Evolutionary conservation across 768 basidiomycete genomes (phyloP), one percentile per base, ranked within the genome.

Genomic region (Rhizopogon sp.): DNA sequence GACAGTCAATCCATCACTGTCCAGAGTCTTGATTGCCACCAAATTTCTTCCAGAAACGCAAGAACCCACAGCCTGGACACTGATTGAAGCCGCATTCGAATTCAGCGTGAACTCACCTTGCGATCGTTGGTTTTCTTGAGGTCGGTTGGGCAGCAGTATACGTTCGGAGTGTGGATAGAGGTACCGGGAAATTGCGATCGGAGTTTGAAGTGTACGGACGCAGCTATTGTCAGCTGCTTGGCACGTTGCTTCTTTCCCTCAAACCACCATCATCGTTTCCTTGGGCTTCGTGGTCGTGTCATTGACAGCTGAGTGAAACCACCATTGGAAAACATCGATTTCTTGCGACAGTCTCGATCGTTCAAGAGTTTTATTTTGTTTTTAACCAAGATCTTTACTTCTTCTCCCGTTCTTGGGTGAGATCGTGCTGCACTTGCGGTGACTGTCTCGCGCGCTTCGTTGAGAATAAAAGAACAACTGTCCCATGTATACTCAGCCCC

Each of bases 401-500:
- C 59, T 55, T 60, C 66, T 72, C 73, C 74, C 71, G 63, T 70
- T 72, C 65, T 67, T 55, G 58, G 61, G 70, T 66, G 70, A 69
- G 61, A 84, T 85, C 47, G 33, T 49, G 22, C 35, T 49, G 35
- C 47, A 16, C 37, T 49, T 16, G 35, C 47, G 47, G 47, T 47
- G 46, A 47, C 46, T 47, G 47, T 37, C 47, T 49, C 22, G 47
- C 33, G 33, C 33, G 33, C 47, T 49, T 49, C 35, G 47, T 49
- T 49, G 47, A 49, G 47, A 49, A 49, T 49, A 41, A 41, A 49
- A 22, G 13, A 47, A 35, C 31, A 9, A 49, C 14, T 49, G 47
- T 49, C 83, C 82, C 60, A 71, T 83, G 64, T 88, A 85, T 71
- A 73, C 84, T 70, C 84, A 84, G 67, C 77, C 71, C 67, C 74